phyloP scores from a whole-genome alignment of 2,329 filamentous ascomycete species.

The Calonectria naviculata region DNA sequence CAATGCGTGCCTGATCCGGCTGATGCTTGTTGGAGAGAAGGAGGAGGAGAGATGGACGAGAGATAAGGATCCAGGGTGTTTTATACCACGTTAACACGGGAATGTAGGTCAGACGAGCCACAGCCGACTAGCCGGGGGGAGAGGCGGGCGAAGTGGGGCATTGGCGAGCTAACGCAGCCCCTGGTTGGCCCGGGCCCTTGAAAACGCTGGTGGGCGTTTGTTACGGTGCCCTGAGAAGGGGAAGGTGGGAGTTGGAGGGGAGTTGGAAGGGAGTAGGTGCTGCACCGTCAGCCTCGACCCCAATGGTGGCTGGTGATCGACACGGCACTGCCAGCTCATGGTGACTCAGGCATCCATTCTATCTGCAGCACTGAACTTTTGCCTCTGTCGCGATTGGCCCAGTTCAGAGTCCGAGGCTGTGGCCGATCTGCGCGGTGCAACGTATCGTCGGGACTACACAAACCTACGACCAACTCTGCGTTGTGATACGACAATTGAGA shows the following conservation, averaged over 20 bases:
- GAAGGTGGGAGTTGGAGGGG: neutral
- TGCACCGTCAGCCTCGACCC: neutral
- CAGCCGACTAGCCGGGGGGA: neutral
- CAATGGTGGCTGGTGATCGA: neutral
- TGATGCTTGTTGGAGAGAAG: conserved; percentile 19
- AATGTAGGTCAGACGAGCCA: neutral
- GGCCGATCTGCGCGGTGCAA: too few species aligned
- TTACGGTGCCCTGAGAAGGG: neutral
- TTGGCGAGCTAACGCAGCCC: neutral
- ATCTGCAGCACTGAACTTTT: neutral
- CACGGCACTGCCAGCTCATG: neutral
- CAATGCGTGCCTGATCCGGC: conserved; percentile 16
- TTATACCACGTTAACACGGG: conserved; percentile 27
- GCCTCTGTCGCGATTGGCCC: neutral
- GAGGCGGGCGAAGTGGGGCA: neutral
- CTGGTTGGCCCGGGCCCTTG: neutral
- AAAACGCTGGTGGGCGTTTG: neutral
- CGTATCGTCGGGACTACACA: too few species aligned
- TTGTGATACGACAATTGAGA: neutral
- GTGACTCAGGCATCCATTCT: neutral
- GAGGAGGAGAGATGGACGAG: neutral
- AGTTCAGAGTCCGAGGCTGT: neutral
- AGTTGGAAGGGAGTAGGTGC: too few species aligned
- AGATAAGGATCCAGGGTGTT: conserved; percentile 8
- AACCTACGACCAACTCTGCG: neutral